These are phyloP conservation scores for Xylariaceae sp. DNA, from an alignment of 2,329 filamentous ascomycete species.

Conservation along the genomic window DNA sequence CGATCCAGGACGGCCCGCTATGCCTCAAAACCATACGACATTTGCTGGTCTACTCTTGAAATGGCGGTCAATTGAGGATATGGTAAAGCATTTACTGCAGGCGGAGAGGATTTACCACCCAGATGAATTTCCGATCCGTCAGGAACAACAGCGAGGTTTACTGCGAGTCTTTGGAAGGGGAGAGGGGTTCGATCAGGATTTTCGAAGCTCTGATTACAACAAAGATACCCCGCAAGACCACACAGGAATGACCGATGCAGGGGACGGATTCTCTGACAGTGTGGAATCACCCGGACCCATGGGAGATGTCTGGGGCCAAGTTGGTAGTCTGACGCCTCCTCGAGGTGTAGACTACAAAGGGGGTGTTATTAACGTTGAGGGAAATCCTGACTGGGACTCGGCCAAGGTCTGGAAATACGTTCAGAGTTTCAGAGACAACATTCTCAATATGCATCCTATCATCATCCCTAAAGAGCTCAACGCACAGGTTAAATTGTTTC, in stretches of 20 bases:
- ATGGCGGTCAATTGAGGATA: slow-evolving; percentile 67
- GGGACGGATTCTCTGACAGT: slow-evolving; percentile 50
- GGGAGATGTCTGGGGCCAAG: slow-evolving; percentile 60
- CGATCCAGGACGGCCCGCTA: slow-evolving; percentile 64
- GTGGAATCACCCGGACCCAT: slow-evolving; percentile 57
- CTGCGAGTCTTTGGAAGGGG: slow-evolving; percentile 78
- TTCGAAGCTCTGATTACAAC: slow-evolving; percentile 47
- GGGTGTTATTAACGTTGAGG: slow-evolving; percentile 45
- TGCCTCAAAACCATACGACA: slow-evolving; percentile 86
- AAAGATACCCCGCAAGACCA: slow-evolving; percentile 44
- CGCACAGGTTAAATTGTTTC: slow-evolving; percentile 55
- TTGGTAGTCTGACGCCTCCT: slow-evolving; percentile 54
- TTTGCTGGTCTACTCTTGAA: slow-evolving; percentile 80
- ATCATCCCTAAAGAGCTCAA: slow-evolving; percentile 57
- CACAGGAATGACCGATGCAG: slow-evolving; percentile 37
- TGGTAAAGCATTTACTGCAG: slow-evolving; percentile 59
- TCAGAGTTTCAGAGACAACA: slow-evolving; percentile 60
- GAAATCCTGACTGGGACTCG: slow-evolving; percentile 58
- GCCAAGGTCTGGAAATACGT: slow-evolving; percentile 56
- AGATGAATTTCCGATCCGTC: slow-evolving; percentile 74
- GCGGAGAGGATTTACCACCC: slow-evolving; percentile 57
- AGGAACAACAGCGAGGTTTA: slow-evolving; percentile 74
- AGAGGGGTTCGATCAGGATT: slow-evolving; percentile 64
- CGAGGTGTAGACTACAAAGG: slow-evolving; percentile 41
- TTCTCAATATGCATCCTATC: slow-evolving; percentile 68